These are phyloP conservation scores for Canavalia ensiformis DNA, from an alignment of 306 rosid genomes.

Conservation along the genomic window DNA sequence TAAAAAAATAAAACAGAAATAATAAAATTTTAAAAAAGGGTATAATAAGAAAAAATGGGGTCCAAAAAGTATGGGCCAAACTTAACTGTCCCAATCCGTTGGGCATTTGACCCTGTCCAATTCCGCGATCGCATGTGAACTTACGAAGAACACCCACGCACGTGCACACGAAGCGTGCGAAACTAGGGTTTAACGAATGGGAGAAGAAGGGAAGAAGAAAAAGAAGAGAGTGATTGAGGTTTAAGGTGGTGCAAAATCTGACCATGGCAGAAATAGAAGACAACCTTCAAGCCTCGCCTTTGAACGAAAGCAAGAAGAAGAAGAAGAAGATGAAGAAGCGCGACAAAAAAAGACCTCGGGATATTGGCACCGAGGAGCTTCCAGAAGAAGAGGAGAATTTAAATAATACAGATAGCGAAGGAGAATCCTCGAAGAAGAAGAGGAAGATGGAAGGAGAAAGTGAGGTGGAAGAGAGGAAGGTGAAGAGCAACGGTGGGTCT, in stretches of 20 bases:
- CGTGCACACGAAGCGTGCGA: slow-evolving; percentile 21
- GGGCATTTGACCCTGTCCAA: not conserved
- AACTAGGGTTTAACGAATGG: slow-evolving; percentile 42
- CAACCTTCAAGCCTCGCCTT: slow-evolving; percentile 24
- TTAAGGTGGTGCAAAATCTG: slow-evolving; percentile 1
- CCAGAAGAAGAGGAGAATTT: slow-evolving; percentile 40
- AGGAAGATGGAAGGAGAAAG: slow-evolving; percentile 34
- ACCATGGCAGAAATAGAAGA: slow-evolving; percentile 57
- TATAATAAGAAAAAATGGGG: no score
- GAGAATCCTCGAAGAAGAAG: slow-evolving; percentile 42
- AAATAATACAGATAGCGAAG: slow-evolving; percentile 5
- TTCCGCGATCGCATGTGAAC: not conserved
- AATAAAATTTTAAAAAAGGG: no score
- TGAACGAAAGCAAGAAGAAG: slow-evolving; percentile 49
- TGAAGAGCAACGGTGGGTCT: slow-evolving; percentile 55
- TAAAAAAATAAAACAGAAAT: no score
- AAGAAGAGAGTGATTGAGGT: not conserved
- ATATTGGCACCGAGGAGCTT: slow-evolving; percentile 28
- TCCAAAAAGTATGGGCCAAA: no score
- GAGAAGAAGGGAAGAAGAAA: not conserved
- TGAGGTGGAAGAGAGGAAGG: slow-evolving; percentile 48
- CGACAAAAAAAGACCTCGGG: slow-evolving; percentile 61
- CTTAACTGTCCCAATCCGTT: not conserved
- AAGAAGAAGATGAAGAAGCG: slow-evolving; percentile 49
- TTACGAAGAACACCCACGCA: not conserved